A percentile compares a stretch with the other conserved stretches of the same genome.
Evolutionary conservation across 805 yeast species (phyloP).

Genomic region (Candida berthetii): DNA sequence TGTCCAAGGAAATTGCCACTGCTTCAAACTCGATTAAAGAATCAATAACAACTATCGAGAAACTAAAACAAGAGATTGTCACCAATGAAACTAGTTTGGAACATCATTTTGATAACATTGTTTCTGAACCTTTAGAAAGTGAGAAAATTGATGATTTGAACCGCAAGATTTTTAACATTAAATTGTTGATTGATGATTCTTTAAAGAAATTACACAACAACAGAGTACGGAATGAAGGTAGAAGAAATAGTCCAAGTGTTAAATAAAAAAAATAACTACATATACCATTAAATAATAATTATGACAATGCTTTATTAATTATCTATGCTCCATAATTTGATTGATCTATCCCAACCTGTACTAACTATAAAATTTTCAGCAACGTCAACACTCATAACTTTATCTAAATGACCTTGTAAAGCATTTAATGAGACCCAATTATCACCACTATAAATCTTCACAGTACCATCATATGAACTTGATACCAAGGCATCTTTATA

Average conservation of each 20-base stretch:
- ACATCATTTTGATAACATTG: slow-evolving; percentile 12
- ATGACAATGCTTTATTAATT: slow-evolving; percentile 4
- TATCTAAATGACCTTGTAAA: slow-evolving; percentile 56
- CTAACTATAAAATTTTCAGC: slow-evolving; percentile 42
- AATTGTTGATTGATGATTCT: slow-evolving; percentile 14
- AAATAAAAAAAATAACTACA: background rate
- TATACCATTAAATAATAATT: no score
- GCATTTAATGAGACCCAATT: slow-evolving; percentile 57
- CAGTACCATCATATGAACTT: slow-evolving; percentile 63
- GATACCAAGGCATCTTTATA: slow-evolving; percentile 39
- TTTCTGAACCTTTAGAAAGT: background rate
- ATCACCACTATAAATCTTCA: slow-evolving; percentile 62
- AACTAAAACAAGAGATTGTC: slow-evolving; percentile 8
- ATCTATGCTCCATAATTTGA: slow-evolving; percentile 52
- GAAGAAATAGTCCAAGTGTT: slow-evolving; percentile 14
- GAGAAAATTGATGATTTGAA: slow-evolving; percentile 9
- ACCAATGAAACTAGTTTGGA: slow-evolving; percentile 9
- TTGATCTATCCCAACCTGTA: slow-evolving; percentile 82
- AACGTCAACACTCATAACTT: slow-evolving; percentile 67
- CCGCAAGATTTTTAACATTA: slow-evolving; percentile 6
- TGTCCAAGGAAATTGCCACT: slow-evolving; percentile 49
- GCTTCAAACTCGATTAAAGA: slow-evolving; percentile 45
- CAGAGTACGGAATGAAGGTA: slow-evolving; percentile 11
- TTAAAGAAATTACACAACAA: slow-evolving; percentile 12
- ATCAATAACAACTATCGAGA: slow-evolving; percentile 26